A percentile compares a stretch with the other conserved stretches of the same genome.
These are phyloP conservation scores for Microdochium nivale DNA, from an alignment of 2,329 filamentous ascomycete genomes.

Conservation along the genomic window DNA sequence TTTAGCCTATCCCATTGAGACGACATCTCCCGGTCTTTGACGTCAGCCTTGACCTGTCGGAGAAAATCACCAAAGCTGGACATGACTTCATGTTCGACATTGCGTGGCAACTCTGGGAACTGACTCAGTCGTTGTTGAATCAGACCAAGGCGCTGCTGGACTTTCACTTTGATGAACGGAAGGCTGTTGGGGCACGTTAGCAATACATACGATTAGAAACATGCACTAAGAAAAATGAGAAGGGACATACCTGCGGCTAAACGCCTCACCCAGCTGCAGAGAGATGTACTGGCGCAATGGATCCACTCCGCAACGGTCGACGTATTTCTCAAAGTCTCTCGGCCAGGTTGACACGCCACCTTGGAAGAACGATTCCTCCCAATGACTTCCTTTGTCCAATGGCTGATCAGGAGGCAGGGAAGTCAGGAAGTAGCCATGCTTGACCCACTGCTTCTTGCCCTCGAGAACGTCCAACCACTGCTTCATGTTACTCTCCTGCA, in stretches of 20 bases:
- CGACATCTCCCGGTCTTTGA: constrained; percentile 38
- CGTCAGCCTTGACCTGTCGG: constrained; percentile 38
- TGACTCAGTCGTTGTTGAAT: constrained; percentile 46
- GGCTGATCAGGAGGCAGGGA: constrained; percentile 51
- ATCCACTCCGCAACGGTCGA: constrained; percentile 43
- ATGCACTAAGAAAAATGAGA: background rate
- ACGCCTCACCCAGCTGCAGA: constrained; percentile 41
- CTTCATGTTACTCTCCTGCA: constrained; percentile 38
- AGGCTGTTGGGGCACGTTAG: constrained; percentile 23
- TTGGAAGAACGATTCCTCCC: constrained; percentile 45
- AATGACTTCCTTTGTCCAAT: constrained; percentile 40
- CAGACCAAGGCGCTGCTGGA: constrained; percentile 34
- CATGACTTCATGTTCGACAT: constrained; percentile 58
- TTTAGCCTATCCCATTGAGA: constrained; percentile 22
- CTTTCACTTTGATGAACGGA: constrained; percentile 44
- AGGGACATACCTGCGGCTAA: constrained; percentile 38
- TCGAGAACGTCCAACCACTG: constrained; percentile 59
- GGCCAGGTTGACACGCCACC: constrained; percentile 35
- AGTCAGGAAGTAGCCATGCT: constrained; percentile 72
- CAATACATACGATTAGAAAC: too few species aligned
- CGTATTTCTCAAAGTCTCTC: constrained; percentile 33
- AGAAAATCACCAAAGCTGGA: constrained; percentile 51
- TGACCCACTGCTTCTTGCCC: constrained; percentile 52
- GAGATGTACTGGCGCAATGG: constrained; percentile 44
- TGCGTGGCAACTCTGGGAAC: constrained; percentile 59